These are phyloP conservation scores for Phoenix roebelenii DNA, from an alignment of 176 grass and related monocot genomes.

Conservation along the genomic window DNA sequence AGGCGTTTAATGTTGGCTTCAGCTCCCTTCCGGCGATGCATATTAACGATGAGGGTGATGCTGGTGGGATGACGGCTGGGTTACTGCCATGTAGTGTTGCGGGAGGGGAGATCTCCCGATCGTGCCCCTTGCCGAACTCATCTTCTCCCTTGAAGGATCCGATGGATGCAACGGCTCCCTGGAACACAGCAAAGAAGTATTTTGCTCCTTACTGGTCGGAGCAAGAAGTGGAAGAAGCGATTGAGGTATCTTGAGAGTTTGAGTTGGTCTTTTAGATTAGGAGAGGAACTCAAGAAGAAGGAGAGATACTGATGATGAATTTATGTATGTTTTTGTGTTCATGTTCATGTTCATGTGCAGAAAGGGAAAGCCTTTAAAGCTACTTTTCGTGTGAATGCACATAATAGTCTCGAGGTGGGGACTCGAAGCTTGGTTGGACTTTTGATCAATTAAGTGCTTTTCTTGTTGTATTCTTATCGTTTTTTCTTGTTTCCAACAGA, in stretches of 20 bases:
- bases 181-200: constrained; percentile 21
- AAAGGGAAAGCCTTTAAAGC: constrained; percentile 57
- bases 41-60: constrained; percentile 8
- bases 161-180: background rate
- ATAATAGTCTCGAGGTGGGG: constrained; percentile 71
- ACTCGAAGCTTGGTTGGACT: background rate
- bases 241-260: constrained; percentile 43
- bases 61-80: background rate
- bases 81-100: no score
- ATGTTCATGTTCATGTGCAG: constrained; percentile 19
- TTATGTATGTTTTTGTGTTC: constrained; percentile 1
- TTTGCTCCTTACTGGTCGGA: constrained; percentile 67
- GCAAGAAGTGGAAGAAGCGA: constrained; percentile 46
- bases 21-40: constrained; percentile 62
- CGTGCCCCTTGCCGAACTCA: constrained; percentile 41
- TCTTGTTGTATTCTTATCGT: no score
- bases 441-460: no score
- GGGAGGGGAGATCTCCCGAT: constrained; percentile 27
- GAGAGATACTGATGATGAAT: no score
- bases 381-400: constrained; percentile 71
- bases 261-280: background rate
- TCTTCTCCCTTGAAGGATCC: constrained; percentile 7
- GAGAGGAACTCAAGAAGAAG: background rate
- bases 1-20: constrained; percentile 22
- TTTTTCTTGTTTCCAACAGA: no score